Base-by-base conservation (phyloP, 78 protist genomes). In the Dictyostelium intermedium region DNA sequence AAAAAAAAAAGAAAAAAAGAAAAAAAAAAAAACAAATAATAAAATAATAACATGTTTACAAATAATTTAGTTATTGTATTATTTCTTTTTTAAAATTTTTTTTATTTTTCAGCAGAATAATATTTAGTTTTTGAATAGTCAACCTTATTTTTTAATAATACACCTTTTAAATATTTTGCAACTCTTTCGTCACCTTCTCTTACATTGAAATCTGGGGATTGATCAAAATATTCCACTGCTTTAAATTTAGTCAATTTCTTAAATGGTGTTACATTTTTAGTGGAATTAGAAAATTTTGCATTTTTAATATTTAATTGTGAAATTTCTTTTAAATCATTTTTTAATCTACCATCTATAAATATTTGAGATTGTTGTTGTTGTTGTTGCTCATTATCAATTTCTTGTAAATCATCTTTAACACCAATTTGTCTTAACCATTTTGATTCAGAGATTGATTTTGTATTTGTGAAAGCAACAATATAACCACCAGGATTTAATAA, bases 361-460 rank as follows among this genome's bases (percentile, higher is more conserved):
- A 3, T 83, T 77, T 2, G 11, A 50, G 1, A 14, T 50, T 50
- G 61, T 50, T 50, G 72, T 50, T 50, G 61, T 50, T 50, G 1
- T 41, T 35, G 10, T 1, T 14, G 72, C 8, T 5, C 39, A 27
- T 10, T 34, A 18, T 61, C 41, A 23, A 18, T 61, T 3, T 16
- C 30, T 32, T 43, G 47, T 14, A 39, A 43, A 23, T 79, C 43
- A 79, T 79, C 78, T 63, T 27, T 60, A 14, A 87, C 53, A 63
- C 93, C 93, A 3, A 87, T 43, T 79, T 87, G 86, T 53, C 85
- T 45, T 35, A 79, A n/a, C 93, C 93, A 87, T 18, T 50, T 45
- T 20, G 81, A 84, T n/a, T 63, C 79, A 5, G 43, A 34, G 0
- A 87, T n/a, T 13, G 34, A 39, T n/a, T 47, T 11, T 7, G 83